Conservation (phyloP, 768 basidiomycete species). For the Auriscalpium orientale region DNA sequence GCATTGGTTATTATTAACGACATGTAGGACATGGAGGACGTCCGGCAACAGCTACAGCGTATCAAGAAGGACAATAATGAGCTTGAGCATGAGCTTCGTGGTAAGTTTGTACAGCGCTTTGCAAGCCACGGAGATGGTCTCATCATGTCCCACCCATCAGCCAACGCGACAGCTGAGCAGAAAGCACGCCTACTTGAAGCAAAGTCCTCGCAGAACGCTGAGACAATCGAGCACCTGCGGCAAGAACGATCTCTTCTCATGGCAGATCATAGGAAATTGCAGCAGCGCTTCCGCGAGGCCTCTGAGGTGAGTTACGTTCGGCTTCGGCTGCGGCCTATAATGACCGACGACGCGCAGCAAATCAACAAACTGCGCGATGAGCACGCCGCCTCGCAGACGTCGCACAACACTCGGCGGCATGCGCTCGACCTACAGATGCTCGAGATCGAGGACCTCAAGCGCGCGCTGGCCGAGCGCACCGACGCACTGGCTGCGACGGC, state of each 20-base stretch:
- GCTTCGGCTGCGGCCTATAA: background rate
- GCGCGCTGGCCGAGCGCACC: conserved; percentile 52
- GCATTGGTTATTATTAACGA: background rate
- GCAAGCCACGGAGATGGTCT: background rate
- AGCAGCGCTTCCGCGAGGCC: conserved; percentile 55
- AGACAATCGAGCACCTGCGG: conserved; percentile 66
- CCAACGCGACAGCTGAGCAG: conserved; percentile 61
- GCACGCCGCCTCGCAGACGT: conserved; percentile 49
- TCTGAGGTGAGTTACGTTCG: conserved; percentile 47
- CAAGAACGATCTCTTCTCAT: conserved; percentile 68
- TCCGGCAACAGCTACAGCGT: conserved; percentile 58
- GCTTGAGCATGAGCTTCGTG: conserved; percentile 66
- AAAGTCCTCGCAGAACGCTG: conserved; percentile 60
- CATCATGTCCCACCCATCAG: conserved; percentile 24
- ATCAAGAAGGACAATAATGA: conserved; percentile 69
- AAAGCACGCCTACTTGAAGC: conserved; percentile 62
- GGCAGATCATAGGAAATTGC: conserved; percentile 65
- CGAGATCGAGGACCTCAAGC: conserved; percentile 74
- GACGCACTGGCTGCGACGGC: conserved; percentile 56
- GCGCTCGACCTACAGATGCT: conserved; percentile 63
- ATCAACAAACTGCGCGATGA: conserved; percentile 57
- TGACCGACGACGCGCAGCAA: conserved; percentile 29
- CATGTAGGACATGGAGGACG: conserved; percentile 69
- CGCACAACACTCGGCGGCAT: conserved; percentile 65
- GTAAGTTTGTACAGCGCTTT: conserved; percentile 31